These are phyloP conservation scores for Rhypophila decipiens DNA, from an alignment of 495 filamentous ascomycete species.

Conservation along the genomic window DNA sequence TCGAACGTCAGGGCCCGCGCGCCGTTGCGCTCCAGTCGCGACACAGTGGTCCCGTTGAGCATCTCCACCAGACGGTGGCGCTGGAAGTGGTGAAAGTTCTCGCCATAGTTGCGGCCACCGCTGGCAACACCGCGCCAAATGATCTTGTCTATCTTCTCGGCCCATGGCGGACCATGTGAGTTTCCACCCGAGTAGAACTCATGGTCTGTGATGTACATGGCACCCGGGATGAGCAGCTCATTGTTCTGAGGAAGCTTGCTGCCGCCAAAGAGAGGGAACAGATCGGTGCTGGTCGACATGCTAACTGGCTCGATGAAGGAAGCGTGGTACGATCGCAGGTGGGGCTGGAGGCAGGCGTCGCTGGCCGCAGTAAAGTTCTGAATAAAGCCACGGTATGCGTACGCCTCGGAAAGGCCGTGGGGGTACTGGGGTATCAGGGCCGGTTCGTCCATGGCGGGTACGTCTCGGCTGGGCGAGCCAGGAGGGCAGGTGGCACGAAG, in stretches of 20 bases:
- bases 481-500: slow-evolving; percentile 48
- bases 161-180: slow-evolving; percentile 47
- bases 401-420: slow-evolving; percentile 15
- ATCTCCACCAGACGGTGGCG: slow-evolving; percentile 63
- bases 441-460: slow-evolving; percentile 26
- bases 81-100: slow-evolving; percentile 62
- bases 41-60: slow-evolving; percentile 56
- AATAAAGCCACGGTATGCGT: slow-evolving; percentile 49
- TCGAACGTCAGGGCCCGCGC: slow-evolving; percentile 30
- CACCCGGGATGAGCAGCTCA: slow-evolving; percentile 71
- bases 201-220: slow-evolving; percentile 64
- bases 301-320: slow-evolving; percentile 60
- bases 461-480: slow-evolving; percentile 45
- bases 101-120: slow-evolving; percentile 54
- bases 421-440: slow-evolving; percentile 30
- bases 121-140: slow-evolving; percentile 68
- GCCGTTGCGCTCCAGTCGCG: slow-evolving; percentile 27
- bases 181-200: slow-evolving; percentile 52
- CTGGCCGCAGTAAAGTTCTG: slow-evolving; percentile 54
- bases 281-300: slow-evolving; percentile 47
- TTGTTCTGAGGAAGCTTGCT: slow-evolving; percentile 70
- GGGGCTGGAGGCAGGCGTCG: slow-evolving; percentile 55
- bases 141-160: slow-evolving; percentile 45
- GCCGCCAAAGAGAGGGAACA: slow-evolving; percentile 67
- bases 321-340: slow-evolving; percentile 55